Conservation (phyloP, 1,284 basidiomycete genomes). For the Ustilago bromivora region DNA sequence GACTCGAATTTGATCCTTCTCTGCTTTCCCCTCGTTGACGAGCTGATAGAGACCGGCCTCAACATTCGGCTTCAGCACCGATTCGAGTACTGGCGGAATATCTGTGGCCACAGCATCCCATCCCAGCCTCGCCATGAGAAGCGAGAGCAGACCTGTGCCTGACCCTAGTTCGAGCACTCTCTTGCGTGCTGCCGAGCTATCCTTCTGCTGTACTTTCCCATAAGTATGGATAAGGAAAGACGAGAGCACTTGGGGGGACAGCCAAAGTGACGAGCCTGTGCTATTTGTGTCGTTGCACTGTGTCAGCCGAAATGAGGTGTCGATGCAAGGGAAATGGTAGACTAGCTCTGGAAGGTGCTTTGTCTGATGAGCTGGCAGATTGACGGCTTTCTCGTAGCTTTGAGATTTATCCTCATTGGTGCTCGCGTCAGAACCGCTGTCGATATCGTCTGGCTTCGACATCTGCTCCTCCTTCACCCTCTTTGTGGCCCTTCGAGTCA, state of each 20-base stretch:
- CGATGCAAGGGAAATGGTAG: conserved; percentile 39
- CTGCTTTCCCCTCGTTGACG: not conserved
- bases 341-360: conserved; percentile 47
- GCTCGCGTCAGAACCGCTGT: not conserved
- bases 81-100: conserved; percentile 76
- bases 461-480: not conserved
- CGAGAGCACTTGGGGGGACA: conserved; percentile 50
- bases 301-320: conserved; percentile 19
- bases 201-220: not conserved
- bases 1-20: conserved; percentile 72
- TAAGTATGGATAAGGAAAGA: conserved; percentile 42
- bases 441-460: conserved; percentile 6
- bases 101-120: conserved; percentile 86
- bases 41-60: conserved; percentile 71
- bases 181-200: not conserved
- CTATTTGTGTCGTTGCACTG: conserved; percentile 52
- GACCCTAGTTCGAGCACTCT: conserved; percentile 47
- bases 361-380: conserved; percentile 49
- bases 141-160: conserved; percentile 66
- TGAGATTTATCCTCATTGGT: not conserved
- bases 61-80: conserved; percentile 79
- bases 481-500: not conserved
- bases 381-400: conserved; percentile 26
- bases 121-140: conserved; percentile 78
- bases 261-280: conserved; percentile 55